Evolutionary conservation across 768 basidiomycete species (phyloP).

Genomic region (Tricholoma flavovirens): DNA sequence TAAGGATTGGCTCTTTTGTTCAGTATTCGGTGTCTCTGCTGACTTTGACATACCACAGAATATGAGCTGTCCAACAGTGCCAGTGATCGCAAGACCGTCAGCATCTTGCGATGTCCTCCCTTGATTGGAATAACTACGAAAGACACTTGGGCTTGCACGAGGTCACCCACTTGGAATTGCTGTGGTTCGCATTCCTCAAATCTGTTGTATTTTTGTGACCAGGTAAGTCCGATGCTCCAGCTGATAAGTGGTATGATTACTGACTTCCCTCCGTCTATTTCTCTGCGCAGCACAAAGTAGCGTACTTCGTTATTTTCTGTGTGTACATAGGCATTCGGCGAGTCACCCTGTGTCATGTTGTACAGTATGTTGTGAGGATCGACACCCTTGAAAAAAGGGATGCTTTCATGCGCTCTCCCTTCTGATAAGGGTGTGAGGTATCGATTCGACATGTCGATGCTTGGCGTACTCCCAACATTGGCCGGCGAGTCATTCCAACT

Average conservation of each 20-base stretch:
- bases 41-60: neutral
- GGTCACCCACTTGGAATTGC: neutral
- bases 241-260: neutral
- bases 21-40: no score
- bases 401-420: neutral
- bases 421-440: neutral
- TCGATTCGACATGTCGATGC: neutral
- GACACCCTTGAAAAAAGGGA: neutral
- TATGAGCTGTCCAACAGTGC: constrained; percentile 1
- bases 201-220: neutral
- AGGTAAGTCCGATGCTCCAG: neutral
- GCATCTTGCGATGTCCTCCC: neutral
- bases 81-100: neutral
- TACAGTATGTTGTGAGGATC: neutral
- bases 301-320: neutral
- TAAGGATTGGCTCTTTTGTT: neutral
- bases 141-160: neutral
- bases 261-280: no score
- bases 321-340: neutral
- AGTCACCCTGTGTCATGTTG: neutral
- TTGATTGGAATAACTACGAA: neutral
- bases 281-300: no score
- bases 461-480: neutral
- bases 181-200: neutral
- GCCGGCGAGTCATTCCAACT: neutral